Evolutionary conservation across 1,284 basidiomycete genomes (phyloP).

Genomic region (Naganishia cerealis): DNA sequence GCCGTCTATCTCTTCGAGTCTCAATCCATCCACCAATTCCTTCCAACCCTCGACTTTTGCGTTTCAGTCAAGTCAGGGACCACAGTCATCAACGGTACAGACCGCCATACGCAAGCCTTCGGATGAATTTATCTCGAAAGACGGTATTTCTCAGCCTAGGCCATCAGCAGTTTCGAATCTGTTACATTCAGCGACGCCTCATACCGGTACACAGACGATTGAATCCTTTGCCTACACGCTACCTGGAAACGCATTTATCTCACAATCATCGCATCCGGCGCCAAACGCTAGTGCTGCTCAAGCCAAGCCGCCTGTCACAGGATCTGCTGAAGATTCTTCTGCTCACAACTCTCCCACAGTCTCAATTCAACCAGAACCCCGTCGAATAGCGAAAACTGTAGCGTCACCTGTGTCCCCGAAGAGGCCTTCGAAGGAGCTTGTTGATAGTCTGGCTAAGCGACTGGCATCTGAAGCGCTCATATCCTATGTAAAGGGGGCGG

Average conservation of each 20-base stretch:
- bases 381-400: background rate
- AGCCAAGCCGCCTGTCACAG: background rate
- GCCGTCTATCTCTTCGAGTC: background rate
- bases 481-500: background rate
- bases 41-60: background rate
- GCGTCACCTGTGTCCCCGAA: background rate
- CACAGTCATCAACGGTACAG: background rate
- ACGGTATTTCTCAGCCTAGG: background rate
- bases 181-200: background rate
- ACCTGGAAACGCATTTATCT: background rate
- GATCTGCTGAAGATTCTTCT: background rate
- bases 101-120: background rate
- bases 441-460: slow-evolving; percentile 11
- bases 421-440: background rate
- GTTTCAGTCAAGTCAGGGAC: background rate
- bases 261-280: background rate
- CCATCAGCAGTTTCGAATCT: background rate
- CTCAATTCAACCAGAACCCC: background rate
- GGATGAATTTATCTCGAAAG: background rate
- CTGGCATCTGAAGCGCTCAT: slow-evolving; percentile 12
- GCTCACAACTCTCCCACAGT: background rate
- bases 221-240: background rate
- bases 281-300: background rate
- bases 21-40: background rate
- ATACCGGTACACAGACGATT: background rate